These are phyloP conservation scores for Alternaria incomplexa DNA, from an alignment of 2,329 filamentous ascomycete genomes.

Conservation along the genomic window DNA sequence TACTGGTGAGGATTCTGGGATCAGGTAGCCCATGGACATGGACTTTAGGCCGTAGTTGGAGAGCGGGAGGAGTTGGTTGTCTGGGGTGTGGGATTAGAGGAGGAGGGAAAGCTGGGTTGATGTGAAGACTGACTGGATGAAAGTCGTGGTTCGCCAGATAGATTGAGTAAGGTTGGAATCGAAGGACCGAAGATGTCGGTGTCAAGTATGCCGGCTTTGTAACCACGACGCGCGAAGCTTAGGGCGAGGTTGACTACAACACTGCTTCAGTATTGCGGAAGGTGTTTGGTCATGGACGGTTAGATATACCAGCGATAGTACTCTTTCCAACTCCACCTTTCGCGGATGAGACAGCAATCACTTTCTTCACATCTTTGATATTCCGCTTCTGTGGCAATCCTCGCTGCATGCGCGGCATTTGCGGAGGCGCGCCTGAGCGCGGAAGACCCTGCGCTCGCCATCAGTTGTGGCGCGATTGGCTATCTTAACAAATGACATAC, in stretches of 20 bases:
- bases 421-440: constrained; percentile 68
- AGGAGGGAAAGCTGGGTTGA: background rate
- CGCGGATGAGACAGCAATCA: constrained; percentile 96
- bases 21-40: constrained; percentile 98
- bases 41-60: constrained; percentile 96
- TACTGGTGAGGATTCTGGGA: constrained; percentile 79
- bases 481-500: constrained; percentile 55
- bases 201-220: constrained; percentile 86
- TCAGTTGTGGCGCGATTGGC: constrained; percentile 6
- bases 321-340: constrained; percentile 99
- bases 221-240: constrained; percentile 80
- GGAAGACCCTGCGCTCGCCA: constrained; percentile 73
- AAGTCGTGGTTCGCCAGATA: constrained; percentile 78
- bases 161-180: constrained; percentile 85
- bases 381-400: constrained; percentile 80
- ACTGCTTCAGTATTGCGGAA: constrained; percentile 1
- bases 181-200: constrained; percentile 97
- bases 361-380: constrained; percentile 84
- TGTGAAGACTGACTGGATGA: constrained; percentile 66
- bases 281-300: background rate
- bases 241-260: constrained; percentile 77
- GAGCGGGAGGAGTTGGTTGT: constrained; percentile 82
- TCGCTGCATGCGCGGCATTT: constrained; percentile 76
- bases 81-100: constrained; percentile 48
- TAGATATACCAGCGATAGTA: constrained; percentile 75